A percentile compares a stretch with the other conserved stretches of the same genome.
Conservation (phyloP, 2,329 filamentous ascomycete genomes). For the Penicillium sp. region DNA sequence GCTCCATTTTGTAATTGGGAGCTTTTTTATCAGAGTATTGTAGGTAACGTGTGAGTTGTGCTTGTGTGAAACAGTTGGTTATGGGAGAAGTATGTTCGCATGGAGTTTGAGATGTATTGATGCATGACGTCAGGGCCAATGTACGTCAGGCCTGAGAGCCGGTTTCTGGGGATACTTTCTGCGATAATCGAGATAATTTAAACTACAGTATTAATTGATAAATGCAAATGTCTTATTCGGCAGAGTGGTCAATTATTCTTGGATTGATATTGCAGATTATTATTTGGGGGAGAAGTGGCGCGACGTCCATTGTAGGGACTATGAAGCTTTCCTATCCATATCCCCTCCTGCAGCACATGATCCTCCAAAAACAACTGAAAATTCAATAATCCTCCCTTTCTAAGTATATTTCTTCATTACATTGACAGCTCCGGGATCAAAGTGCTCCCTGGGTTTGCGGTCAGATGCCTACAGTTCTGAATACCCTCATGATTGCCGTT, state of each 20-base stretch:
- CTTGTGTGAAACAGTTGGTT: not conserved
- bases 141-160: not conserved
- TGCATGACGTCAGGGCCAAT: slow-evolving; percentile 22
- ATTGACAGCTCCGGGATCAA: slow-evolving; percentile 21
- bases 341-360: not conserved
- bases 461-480: slow-evolving; percentile 12
- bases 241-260: not conserved
- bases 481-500: too few species aligned
- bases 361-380: not conserved
- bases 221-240: not conserved
- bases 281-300: not conserved
- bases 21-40: not conserved
- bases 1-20: slow-evolving; percentile 18
- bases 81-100: not conserved
- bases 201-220: too few species aligned
- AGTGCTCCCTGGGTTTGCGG: slow-evolving; percentile 10
- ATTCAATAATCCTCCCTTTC: too few species aligned
- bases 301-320: not conserved
- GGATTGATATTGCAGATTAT: not conserved
- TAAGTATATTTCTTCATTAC: not conserved
- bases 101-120: slow-evolving; percentile 2
- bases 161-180: too few species aligned
- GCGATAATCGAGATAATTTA: too few species aligned
- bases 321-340: not conserved
- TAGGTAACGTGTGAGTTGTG: not conserved